These are phyloP conservation scores for Penicillium parvum DNA, from an alignment of 495 filamentous ascomycete species.

Conservation along the genomic window DNA sequence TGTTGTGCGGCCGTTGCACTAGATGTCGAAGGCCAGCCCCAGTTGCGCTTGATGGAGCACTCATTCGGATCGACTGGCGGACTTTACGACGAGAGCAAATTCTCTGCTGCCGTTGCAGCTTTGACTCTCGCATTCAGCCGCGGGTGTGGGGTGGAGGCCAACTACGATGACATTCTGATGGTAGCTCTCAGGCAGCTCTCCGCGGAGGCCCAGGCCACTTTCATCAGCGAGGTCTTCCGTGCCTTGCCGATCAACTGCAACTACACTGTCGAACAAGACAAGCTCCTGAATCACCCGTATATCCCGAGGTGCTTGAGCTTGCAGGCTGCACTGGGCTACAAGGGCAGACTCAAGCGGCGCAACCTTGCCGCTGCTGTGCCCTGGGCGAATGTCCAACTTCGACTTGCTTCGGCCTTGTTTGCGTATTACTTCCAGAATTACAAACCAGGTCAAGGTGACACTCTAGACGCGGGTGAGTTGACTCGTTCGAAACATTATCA, in stretches of 20 bases:
- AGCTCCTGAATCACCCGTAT: constrained; percentile 61
- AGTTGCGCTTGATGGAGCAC: constrained; percentile 58
- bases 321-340: constrained; percentile 63
- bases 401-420: constrained; percentile 64
- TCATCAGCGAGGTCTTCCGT: constrained; percentile 60
- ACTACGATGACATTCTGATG: constrained; percentile 72
- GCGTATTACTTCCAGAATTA: constrained; percentile 53
- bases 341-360: constrained; percentile 53
- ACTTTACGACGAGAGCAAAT: constrained; percentile 45
- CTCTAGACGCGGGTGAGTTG: constrained; percentile 59
- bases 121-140: constrained; percentile 58
- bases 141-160: constrained; percentile 50
- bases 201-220: constrained; percentile 44
- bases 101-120: constrained; percentile 52
- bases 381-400: constrained; percentile 67
- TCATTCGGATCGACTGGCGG: constrained; percentile 37
- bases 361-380: constrained; percentile 64
- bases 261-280: constrained; percentile 66
- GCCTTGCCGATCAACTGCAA: constrained; percentile 64
- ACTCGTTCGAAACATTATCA: neutral
- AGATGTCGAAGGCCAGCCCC: constrained; percentile 59
- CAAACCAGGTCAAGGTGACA: constrained; percentile 46
- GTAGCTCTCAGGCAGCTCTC: constrained; percentile 50
- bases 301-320: constrained; percentile 68
- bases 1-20: constrained; percentile 61